Base-by-base conservation (phyloP, 139 green algal genomes). In the Chlamydomonas urium region DNA sequence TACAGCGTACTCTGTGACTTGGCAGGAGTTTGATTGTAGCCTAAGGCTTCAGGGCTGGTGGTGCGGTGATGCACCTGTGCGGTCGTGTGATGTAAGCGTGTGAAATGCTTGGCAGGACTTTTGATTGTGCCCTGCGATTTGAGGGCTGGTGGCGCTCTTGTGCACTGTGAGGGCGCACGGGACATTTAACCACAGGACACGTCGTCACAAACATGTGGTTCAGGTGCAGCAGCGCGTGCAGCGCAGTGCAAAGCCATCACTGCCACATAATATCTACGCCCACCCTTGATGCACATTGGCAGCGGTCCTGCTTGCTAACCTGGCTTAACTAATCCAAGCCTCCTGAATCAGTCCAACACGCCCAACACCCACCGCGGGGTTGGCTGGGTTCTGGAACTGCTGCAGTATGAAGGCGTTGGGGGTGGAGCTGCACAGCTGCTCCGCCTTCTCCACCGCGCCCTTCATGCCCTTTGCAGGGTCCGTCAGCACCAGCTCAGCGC, bases 301-400 rank as follows among this genome's bases (percentile, higher is more conserved):
- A n/a, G n/a, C n/a, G n/a, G n/a, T n/a, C n/a, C n/a, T n/a, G n/a
- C n/a, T n/a, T n/a, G n/a, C n/a, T n/a, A n/a, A n/a, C n/a, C n/a
- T n/a, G n/a, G n/a, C n/a, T n/a, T n/a, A n/a, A n/a, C n/a, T n/a
- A n/a, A n/a, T n/a, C n/a, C n/a, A n/a, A n/a, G n/a, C n/a, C n/a
- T n/a, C n/a, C n/a, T n/a, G n/a, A n/a, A n/a, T n/a, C n/a, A n/a
- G n/a, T n/a, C n/a, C n/a, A n/a, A n/a, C n/a, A n/a, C n/a, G n/a
- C n/a, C n/a, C n/a, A n/a, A n/a, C 42, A 50, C 42, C 91, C 1
- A 75, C 62, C 24, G 83, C 77, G 0, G 88, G 84, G 81, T 99
- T 98, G 69, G 91, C 89, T 8, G 90, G 88, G 84, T 98, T 99
- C 73, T 99, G 90, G 86, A 99, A 99, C 81, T 99, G 95, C 83